Base-by-base conservation (phyloP, 2,329 filamentous ascomycete species). In the Fusarium sp. region DNA sequence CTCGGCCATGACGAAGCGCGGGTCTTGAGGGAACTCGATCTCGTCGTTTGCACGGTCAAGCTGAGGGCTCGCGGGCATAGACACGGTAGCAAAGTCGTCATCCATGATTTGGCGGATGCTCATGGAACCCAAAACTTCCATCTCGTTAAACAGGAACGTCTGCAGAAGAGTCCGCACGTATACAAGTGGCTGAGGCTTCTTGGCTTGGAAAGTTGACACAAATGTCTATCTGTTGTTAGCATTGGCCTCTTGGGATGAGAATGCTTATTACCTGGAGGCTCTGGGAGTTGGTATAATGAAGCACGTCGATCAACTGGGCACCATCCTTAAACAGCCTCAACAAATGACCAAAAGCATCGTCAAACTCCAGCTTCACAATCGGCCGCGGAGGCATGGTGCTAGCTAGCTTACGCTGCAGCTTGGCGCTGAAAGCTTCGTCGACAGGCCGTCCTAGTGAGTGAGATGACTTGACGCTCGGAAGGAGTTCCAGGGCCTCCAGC, bases 361-460 rank as follows among this genome's bases (percentile, higher is more conserved):
- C 89, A 75, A 94, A 93, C 29, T 89, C 90, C 4, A 95, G 85
- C 62, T 94, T 88, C 13, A 98, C 93, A 76, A 98, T 96, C 0
- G 96, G 95, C 10, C 96, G 90, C 9, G 96, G 96, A 5, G 96
- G 96, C 77, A 98, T 95, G 1, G 95, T 98, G 76, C 95, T 98
- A 1, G 96, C 95, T 35, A 99, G 87, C 72, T 93, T 93, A n/a
- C 95, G 90, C 80, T 99, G 96, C 40, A 98, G 88, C 80, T 98
- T 97, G 27, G 91, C 90, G 77, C 94, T 98, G 81, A 98, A 98
- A 0, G 95, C 91, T n/a, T 92, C 91, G 0, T 91, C 88, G 0
- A 97, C 90, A 0, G 89, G 82, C 60, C 87, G 90, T 0, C 90
- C 93, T 4, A 96, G 82, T 1, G 83, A 76, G 64, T 92, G 88